Conservation (phyloP, 2,329 filamentous ascomycete genomes). For the Septoria petroselini region DNA sequence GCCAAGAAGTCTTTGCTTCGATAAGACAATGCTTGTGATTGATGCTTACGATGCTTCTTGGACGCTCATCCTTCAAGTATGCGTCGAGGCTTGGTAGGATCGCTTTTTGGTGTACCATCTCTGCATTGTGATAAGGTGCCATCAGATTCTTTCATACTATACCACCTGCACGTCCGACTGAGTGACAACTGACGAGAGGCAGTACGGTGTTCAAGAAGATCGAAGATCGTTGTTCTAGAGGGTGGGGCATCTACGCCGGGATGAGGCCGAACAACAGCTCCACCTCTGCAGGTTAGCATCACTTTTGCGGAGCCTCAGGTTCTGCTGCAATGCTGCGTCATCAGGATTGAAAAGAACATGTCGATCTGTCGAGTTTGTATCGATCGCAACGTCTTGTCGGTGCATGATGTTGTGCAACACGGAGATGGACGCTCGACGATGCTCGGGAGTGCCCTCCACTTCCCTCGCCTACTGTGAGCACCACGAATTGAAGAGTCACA, state of each 20-base stretch:
- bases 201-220: no score
- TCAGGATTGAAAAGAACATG: background rate
- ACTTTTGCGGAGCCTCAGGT: background rate
- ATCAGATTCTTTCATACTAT: no score
- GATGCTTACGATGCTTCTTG: constrained; percentile 5
- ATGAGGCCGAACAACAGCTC: constrained; percentile 1
- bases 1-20: constrained; percentile 4
- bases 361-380: background rate
- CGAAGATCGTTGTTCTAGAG: no score
- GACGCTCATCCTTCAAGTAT: background rate
- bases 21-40: constrained; percentile 9
- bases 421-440: background rate
- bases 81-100: no score
- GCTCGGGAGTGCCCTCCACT: background rate
- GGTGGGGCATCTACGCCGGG: background rate
- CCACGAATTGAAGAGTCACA: no score
- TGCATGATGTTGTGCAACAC: background rate
- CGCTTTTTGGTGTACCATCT: no score
- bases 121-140: no score
- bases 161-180: no score
- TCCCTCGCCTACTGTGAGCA: no score
- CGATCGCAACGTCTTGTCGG: background rate
- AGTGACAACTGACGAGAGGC: no score
- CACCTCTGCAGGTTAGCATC: background rate
- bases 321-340: background rate